These are phyloP conservation scores for Hirschioporus abietinus DNA, from an alignment of 768 basidiomycete genomes.

Conservation along the genomic window DNA sequence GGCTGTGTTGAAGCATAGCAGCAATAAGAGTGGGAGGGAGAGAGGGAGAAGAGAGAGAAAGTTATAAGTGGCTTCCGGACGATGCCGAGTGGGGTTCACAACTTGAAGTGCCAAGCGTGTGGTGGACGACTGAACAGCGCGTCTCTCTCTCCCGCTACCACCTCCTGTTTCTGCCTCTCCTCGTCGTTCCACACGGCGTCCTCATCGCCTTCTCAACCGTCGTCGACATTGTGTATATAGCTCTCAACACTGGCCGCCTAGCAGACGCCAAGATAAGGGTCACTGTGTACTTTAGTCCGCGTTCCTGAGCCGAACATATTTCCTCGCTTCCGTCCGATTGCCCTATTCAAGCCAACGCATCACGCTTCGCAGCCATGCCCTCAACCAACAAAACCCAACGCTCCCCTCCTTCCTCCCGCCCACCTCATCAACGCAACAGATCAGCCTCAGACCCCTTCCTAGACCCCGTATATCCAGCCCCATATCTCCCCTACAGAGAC, in stretches of 20 bases:
- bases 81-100: not conserved
- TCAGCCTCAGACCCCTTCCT: conserved; percentile 51
- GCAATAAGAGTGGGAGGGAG: not conserved
- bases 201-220: conserved; percentile 7
- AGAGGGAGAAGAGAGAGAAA: not conserved
- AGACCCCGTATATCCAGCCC: conserved; percentile 29
- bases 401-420: conserved; percentile 15
- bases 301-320: not conserved
- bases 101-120: not conserved
- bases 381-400: not conserved
- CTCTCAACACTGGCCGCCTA: not conserved
- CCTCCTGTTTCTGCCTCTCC: not conserved
- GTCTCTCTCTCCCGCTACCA: not conserved
- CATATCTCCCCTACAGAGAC: conserved; percentile 21
- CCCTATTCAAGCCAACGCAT: not conserved
- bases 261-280: not conserved
- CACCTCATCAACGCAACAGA: conserved; percentile 32
- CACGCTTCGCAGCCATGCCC: not conserved
- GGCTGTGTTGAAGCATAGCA: too few relatives aligned
- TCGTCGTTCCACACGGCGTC: conserved; percentile 4
- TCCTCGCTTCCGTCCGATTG: not conserved
- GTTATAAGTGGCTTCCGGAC: not conserved
- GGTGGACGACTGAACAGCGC: not conserved
- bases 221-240: conserved; percentile 6
- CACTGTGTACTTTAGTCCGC: not conserved